These are phyloP conservation scores for Lodderomyces margitis DNA, from an alignment of 1,139 yeast species.

Conservation along the genomic window DNA sequence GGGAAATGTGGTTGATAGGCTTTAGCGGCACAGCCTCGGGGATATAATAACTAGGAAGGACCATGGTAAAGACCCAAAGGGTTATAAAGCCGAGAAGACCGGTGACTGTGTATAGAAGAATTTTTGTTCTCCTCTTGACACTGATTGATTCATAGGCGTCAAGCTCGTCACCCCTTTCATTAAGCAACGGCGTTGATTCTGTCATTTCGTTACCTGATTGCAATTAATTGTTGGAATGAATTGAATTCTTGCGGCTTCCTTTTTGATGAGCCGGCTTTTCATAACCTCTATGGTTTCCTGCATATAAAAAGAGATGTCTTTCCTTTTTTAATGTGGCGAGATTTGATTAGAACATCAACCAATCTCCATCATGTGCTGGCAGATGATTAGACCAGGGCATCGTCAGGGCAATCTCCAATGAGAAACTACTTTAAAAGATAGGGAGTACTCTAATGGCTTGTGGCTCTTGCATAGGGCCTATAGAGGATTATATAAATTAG, in stretches of 20 bases:
- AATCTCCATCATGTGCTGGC: too few species aligned
- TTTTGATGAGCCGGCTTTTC: not conserved
- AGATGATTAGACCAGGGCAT: too few species aligned
- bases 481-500: too few species aligned
- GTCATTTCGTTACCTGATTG: not conserved
- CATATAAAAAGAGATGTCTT: not conserved
- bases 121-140: slow-evolving; percentile 14
- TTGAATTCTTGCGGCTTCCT: not conserved
- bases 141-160: slow-evolving; percentile 14
- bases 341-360: too few species aligned
- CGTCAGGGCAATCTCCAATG: too few species aligned
- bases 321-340: too few species aligned
- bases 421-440: too few species aligned
- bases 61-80: slow-evolving; percentile 33
- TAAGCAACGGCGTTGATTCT: slow-evolving; percentile 1
- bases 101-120: slow-evolving; percentile 13
- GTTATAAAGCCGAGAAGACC: slow-evolving; percentile 17
- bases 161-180: not conserved
- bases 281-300: slow-evolving; percentile 1
- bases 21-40: slow-evolving; percentile 31
- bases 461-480: too few species aligned
- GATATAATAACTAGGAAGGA: slow-evolving; percentile 34
- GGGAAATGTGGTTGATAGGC: slow-evolving; percentile 27
- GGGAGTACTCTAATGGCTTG: too few species aligned
- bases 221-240: not conserved